Evolutionary conservation across 345 rosid species (phyloP), one percentile per base, ranked within the genome.

Genomic region (Salix koriyanagi): DNA sequence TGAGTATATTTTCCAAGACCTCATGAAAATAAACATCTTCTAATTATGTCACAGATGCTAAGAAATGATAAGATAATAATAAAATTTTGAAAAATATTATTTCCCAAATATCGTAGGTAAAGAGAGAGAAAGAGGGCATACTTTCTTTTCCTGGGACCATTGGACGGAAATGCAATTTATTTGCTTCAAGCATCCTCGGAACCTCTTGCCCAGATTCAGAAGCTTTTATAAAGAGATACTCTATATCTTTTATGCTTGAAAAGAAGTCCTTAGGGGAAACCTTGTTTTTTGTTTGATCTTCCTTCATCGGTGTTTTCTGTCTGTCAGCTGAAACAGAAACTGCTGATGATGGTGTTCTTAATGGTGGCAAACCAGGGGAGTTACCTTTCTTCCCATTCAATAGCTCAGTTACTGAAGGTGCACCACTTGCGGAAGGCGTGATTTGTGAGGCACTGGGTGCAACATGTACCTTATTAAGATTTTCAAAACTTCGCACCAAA

Each of bases 131-230:
- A 83, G 67, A 72, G 75, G 65, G 30, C 73, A 77, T 87, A 92
- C 94, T 84, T 77, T 89, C 89, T 87, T 88, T 89, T 71, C 80
- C 87, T 1, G 84, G 73, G 62, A 81, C 80, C 79, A 92, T 83
- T 34, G 96, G 96, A 71, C 93, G 96, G 77, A 91, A 91, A 87
- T 90, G 94, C 83, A 96, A 73, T 69, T 92, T 96, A 83, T 93
- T 91, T 79, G 95, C 99, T 88, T 93, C 98, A 67, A 96, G 97
- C 99, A 96, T 93, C 86, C 95, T 89, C 50, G 97, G 99, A 83
- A 93, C 95, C 82, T 96, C 98, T 86, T 87, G 90, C 18, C 99
- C 99, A 67, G 94, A 88, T 69, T 91, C 97, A 2, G 98, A 96
- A 76, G 97, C 99, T 89, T 86, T 90, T 67, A 88, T 70, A 80